These are phyloP conservation scores for Leucaena leucocephala DNA, from an alignment of 306 rosid genomes.

Conservation along the genomic window DNA sequence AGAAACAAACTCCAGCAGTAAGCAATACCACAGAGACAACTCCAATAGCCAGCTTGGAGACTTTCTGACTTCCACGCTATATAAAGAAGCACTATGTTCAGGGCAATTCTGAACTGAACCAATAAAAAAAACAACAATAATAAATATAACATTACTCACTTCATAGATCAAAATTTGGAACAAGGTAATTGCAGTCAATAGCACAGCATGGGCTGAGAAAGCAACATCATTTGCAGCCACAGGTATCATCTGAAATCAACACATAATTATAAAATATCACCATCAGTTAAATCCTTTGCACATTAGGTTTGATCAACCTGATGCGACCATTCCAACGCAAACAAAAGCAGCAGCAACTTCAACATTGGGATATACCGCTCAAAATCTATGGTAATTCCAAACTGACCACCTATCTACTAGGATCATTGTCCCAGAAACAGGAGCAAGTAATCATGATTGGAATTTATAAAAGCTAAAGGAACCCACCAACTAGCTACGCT, in stretches of 20 bases:
- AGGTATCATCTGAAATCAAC: slow-evolving; percentile 79
- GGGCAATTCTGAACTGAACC: not conserved
- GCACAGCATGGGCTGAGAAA: slow-evolving; percentile 83
- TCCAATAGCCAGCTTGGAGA: slow-evolving; percentile 63
- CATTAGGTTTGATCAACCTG: not conserved
- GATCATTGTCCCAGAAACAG: not conserved
- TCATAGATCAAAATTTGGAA: slow-evolving; percentile 82
- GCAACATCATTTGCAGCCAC: slow-evolving; percentile 97
- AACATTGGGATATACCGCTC: not conserved
- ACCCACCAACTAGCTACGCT: no score
- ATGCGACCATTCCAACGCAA: slow-evolving; percentile 4
- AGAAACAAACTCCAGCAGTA: slow-evolving; percentile 79
- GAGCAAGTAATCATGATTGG: no score
- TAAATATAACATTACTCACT: slow-evolving; percentile 38
- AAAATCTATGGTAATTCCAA: not conserved
- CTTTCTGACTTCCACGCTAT: slow-evolving; percentile 81
- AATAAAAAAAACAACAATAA: slow-evolving; percentile 21
- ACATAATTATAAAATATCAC: not conserved
- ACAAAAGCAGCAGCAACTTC: not conserved
- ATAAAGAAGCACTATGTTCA: slow-evolving; percentile 32
- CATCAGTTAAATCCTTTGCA: not conserved
- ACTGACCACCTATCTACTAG: not conserved
- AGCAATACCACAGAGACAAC: slow-evolving; percentile 68
- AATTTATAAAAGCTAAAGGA: no score
- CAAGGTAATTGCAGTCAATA: slow-evolving; percentile 63